A percentile compares a stretch with the other conserved stretches of the same genome.
phyloP scores from a whole-genome alignment of 1,284 basidiomycete species.

The Tremellales sp. region DNA sequence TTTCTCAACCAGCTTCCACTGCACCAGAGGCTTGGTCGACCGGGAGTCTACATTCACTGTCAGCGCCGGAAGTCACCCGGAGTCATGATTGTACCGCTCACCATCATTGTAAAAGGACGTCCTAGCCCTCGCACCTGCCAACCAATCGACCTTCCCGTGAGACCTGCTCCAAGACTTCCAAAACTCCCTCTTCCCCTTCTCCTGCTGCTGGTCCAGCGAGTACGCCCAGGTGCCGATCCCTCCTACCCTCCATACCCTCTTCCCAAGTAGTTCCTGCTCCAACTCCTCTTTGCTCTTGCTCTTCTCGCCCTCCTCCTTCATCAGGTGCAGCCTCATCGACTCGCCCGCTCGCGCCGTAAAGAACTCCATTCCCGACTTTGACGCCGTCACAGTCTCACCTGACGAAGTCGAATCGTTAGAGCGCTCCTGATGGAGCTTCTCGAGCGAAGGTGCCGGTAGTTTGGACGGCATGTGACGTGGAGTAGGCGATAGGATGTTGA shows the following conservation, averaged over 20 bases:
- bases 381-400: conserved; percentile 8
- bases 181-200: conserved; percentile 24
- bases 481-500: conserved; percentile 4
- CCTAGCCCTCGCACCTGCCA: conserved; percentile 63
- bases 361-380: conserved; percentile 8
- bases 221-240: conserved; percentile 38
- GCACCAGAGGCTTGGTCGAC: conserved; percentile 34
- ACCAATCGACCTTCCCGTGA: conserved; percentile 54
- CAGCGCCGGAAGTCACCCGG: not conserved
- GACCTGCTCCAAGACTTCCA: conserved; percentile 30
- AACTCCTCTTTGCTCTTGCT: conserved; percentile 23
- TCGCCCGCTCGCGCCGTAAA: conserved; percentile 18
- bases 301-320: conserved; percentile 22
- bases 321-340: conserved; percentile 16
- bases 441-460: not conserved
- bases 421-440: not conserved
- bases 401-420: conserved; percentile 8
- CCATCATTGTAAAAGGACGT: conserved; percentile 46
- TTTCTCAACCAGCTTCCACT: conserved; percentile 41
- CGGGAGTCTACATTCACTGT: not conserved
- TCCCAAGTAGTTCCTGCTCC: conserved; percentile 34
- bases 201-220: conserved; percentile 18
- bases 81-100: conserved; percentile 6
- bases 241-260: conserved; percentile 34
- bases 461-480: conserved; percentile 6